phyloP scores from a whole-genome alignment of 768 basidiomycete genomes.

The Erythrobasidium yunnanense region DNA sequence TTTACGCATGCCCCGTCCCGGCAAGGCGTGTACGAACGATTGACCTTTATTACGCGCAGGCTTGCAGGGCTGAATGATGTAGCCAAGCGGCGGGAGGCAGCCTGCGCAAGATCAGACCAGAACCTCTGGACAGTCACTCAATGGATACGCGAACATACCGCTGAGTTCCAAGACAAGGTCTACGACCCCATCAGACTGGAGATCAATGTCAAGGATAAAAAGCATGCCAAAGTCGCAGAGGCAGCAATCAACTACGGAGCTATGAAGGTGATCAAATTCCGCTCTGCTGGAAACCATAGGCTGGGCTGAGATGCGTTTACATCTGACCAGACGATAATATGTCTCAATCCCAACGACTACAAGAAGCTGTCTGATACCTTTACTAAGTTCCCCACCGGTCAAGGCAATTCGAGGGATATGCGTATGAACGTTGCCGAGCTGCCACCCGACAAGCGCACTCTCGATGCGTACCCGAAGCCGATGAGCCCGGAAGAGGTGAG shows the following conservation, averaged over 20 bases:
- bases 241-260: slow-evolving; percentile 53
- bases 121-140: slow-evolving; percentile 56
- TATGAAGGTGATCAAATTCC: slow-evolving; percentile 51
- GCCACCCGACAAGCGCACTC: not conserved
- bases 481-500: slow-evolving; percentile 49
- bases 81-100: not conserved
- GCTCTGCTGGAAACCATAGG: not conserved
- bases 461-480: not conserved
- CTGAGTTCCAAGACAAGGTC: slow-evolving; percentile 66
- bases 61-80: slow-evolving; percentile 7
- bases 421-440: slow-evolving; percentile 32
- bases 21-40: not conserved
- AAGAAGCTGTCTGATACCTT: slow-evolving; percentile 53
- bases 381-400: slow-evolving; percentile 27
- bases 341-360: slow-evolving; percentile 72
- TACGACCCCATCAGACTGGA: slow-evolving; percentile 72
- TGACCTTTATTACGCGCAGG: not conserved
- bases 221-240: slow-evolving; percentile 62
- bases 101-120: slow-evolving; percentile 43
- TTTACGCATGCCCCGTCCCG: not conserved
- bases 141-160: slow-evolving; percentile 60
- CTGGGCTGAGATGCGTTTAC: slow-evolving; percentile 40
- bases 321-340: slow-evolving; percentile 58
- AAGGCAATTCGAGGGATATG: slow-evolving; percentile 42
- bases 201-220: slow-evolving; percentile 55